Percentiles rank a stretch among this genome's conserved stretches.
Conservation (phyloP, 2,329 filamentous ascomycete genomes). For the Nothopassalora personata region DNA sequence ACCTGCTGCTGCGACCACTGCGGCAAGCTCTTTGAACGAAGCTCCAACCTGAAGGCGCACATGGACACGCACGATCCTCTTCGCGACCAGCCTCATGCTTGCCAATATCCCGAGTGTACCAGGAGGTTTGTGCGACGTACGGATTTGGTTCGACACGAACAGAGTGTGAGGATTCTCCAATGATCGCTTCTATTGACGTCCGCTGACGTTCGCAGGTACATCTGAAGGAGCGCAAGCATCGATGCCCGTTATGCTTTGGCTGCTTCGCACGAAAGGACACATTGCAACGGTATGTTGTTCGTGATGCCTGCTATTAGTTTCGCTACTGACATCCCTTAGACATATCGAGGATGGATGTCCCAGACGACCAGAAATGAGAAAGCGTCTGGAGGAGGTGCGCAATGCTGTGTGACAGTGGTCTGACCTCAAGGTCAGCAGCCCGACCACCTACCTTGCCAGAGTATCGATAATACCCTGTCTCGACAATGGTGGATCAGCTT, state of each 20-base stretch:
- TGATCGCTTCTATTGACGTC: constrained; percentile 25
- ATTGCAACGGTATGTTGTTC: constrained; percentile 60
- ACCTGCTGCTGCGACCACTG: constrained; percentile 70
- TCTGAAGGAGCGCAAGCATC: constrained; percentile 63
- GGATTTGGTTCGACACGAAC: constrained; percentile 58
- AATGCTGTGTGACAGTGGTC: background rate
- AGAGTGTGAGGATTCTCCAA: constrained; percentile 42
- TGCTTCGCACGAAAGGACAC: constrained; percentile 78
- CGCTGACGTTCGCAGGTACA: constrained; percentile 52
- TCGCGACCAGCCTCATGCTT: constrained; percentile 65
- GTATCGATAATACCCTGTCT: background rate
- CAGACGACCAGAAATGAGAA: constrained; percentile 44
- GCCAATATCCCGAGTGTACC: constrained; percentile 58
- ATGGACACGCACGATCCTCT: constrained; percentile 76
- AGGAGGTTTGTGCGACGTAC: constrained; percentile 79
- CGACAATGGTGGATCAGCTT: background rate
- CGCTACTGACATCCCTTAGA: constrained; percentile 38
- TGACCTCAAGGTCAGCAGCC: background rate
- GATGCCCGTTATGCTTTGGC: constrained; percentile 64
- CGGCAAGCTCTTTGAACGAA: constrained; percentile 72
- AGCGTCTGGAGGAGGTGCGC: constrained; percentile 9
- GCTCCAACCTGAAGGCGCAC: constrained; percentile 83
- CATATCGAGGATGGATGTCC: constrained; percentile 74
- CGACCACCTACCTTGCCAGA: background rate
- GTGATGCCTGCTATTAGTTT: background rate